Conservation (phyloP, 768 basidiomycete species). For the Nevesoporus exiguus region DNA sequence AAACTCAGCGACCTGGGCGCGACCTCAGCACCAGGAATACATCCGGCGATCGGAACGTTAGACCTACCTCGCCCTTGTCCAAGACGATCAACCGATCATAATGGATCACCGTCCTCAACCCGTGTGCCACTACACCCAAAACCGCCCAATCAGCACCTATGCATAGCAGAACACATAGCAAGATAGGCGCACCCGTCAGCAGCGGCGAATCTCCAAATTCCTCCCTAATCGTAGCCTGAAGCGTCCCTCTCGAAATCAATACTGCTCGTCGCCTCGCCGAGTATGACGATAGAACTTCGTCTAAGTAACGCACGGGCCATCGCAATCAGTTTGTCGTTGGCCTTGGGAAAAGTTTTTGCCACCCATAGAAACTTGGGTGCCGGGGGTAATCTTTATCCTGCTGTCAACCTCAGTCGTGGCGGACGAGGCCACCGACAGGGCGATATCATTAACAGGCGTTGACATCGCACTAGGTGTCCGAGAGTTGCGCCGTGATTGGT, state of each 20-base stretch:
- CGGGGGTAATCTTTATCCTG: constrained; percentile 59
- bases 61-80: constrained; percentile 42
- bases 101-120: constrained; percentile 75
- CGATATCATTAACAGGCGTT: constrained; percentile 41
- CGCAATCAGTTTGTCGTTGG: constrained; percentile 81
- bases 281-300: constrained; percentile 67
- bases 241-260: no score
- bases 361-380: constrained; percentile 79
- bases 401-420: constrained; percentile 50
- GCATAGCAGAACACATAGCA: no score
- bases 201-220: constrained; percentile 77
- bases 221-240: constrained; percentile 83
- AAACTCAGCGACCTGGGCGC: constrained; percentile 51
- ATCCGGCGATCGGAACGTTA: neutral
- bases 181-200: constrained; percentile 55
- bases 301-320: constrained; percentile 80
- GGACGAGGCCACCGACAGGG: constrained; percentile 40
- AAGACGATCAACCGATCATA: constrained; percentile 77
- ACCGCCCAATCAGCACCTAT: neutral
- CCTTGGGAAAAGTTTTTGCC: constrained; percentile 93
- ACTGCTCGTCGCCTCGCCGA: constrained; percentile 85
- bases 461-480: constrained; percentile 43
- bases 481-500: no score
- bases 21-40: neutral
- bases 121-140: constrained; percentile 54